A percentile compares a stretch with the other conserved stretches of the same genome.
Conservation (phyloP, 1,139 yeast species). For the Kurtzmaniella quercitrusa region DNA sequence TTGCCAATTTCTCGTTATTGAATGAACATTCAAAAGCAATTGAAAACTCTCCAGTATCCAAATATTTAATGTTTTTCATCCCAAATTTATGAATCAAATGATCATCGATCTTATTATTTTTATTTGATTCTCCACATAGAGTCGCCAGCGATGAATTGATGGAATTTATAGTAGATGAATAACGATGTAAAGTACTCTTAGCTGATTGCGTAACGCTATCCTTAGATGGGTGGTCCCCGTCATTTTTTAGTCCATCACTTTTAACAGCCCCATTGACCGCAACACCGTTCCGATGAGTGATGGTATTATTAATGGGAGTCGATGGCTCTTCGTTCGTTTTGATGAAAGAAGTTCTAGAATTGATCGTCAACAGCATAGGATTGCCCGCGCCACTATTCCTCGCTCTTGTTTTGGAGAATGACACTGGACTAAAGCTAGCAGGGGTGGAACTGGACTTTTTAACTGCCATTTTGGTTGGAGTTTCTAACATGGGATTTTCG, state of each 20-base stretch:
- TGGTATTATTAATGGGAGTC: slow-evolving; percentile 23
- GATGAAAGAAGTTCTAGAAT: slow-evolving; percentile 4
- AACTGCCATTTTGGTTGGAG: slow-evolving; percentile 38
- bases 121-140: slow-evolving; percentile 4
- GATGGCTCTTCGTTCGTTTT: slow-evolving; percentile 19
- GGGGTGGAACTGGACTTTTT: slow-evolving; percentile 30
- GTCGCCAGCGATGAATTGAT: slow-evolving; percentile 12
- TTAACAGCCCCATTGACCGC: no score
- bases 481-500: slow-evolving; percentile 28
- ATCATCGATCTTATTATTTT: slow-evolving; percentile 38
- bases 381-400: slow-evolving; percentile 5
- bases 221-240: background rate
- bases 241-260: background rate
- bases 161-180: slow-evolving; percentile 9
- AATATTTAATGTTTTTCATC: slow-evolving; percentile 53
- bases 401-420: slow-evolving; percentile 8
- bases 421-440: slow-evolving; percentile 27
- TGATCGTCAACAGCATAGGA: slow-evolving; percentile 5
- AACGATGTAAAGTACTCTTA: slow-evolving; percentile 2
- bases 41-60: slow-evolving; percentile 88
- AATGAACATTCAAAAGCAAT: slow-evolving; percentile 75
- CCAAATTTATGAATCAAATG: slow-evolving; percentile 68
- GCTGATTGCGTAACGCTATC: slow-evolving; percentile 2
- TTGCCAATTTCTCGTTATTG: slow-evolving; percentile 70
- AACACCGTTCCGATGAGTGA: slow-evolving; percentile 4